A percentile compares a stretch with the other conserved stretches of the same genome.
Conservation (phyloP, 805 yeast species). For the Torulaspora gathmanii region DNA sequence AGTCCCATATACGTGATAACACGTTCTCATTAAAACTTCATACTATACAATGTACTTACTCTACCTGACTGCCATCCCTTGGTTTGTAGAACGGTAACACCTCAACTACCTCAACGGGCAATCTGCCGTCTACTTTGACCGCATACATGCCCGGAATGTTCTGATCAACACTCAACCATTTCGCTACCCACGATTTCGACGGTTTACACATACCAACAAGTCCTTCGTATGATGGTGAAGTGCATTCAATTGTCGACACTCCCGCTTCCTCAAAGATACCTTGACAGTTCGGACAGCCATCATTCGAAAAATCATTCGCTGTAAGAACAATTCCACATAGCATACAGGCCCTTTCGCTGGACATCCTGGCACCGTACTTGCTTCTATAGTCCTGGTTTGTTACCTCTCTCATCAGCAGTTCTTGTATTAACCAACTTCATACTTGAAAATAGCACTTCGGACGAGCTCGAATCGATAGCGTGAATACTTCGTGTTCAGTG, state of each 20-base stretch:
- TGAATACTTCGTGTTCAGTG: too few relatives aligned
- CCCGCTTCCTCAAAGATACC: conserved; percentile 79
- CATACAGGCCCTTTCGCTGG: conserved; percentile 88
- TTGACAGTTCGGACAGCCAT: conserved; percentile 97
- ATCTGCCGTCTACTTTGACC: conserved; percentile 83
- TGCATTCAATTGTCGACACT: conserved; percentile 82
- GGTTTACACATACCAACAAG: conserved; percentile 85
- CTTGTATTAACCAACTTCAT: too few relatives aligned
- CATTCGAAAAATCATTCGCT: conserved; percentile 66
- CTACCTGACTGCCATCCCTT: conserved; percentile 83
- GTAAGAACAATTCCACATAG: conserved; percentile 91
- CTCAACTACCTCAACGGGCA: conserved; percentile 79
- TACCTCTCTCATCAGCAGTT: too few relatives aligned
- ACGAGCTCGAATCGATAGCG: too few relatives aligned
- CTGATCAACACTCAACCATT: conserved; percentile 88
- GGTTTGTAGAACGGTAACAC: conserved; percentile 83
- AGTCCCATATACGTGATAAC: neutral
- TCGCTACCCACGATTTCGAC: conserved; percentile 88
- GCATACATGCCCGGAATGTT: conserved; percentile 90
- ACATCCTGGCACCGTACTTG: conserved; percentile 11
- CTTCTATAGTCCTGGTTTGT: neutral
- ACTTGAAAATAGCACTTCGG: too few relatives aligned
- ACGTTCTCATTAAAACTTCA: neutral
- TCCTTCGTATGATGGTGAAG: conserved; percentile 96
- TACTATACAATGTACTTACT: conserved; percentile 30